phyloP scores from a whole-genome alignment of 768 basidiomycete species.

The Rhodotorula kratochvilovae region DNA sequence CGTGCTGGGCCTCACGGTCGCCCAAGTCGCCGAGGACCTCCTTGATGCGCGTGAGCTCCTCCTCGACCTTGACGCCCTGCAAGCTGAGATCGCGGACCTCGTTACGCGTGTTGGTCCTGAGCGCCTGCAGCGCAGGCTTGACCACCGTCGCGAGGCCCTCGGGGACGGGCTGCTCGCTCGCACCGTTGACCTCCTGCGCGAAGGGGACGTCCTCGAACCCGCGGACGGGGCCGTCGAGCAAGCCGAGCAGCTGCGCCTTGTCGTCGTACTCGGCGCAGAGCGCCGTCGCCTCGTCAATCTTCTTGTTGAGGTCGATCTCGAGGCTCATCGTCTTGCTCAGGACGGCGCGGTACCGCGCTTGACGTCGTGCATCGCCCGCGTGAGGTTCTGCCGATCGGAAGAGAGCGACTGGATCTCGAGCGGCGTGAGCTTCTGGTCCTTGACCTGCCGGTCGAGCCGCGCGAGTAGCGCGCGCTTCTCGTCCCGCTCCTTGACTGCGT shows the following conservation, averaged over 20 bases:
- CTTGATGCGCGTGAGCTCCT: conserved; percentile 23
- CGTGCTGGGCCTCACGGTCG: conserved; percentile 61
- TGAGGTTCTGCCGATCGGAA: conserved; percentile 67
- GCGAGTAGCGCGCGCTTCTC: conserved; percentile 58
- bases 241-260: conserved; percentile 65
- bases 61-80: conserved; percentile 50
- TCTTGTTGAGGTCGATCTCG: conserved; percentile 70
- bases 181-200: conserved; percentile 73
- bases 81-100: conserved; percentile 71
- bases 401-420: conserved; percentile 91
- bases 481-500: conserved; percentile 60
- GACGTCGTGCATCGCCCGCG: conserved; percentile 6
- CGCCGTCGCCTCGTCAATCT: conserved; percentile 60
- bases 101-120: conserved; percentile 55
- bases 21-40: conserved; percentile 30
- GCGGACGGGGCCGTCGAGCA: conserved; percentile 68
- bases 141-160: conserved; percentile 71
- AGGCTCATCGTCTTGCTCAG: conserved; percentile 68
- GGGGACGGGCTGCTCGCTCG: conserved; percentile 62
- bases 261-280: conserved; percentile 73
- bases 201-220: conserved; percentile 72
- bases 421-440: conserved; percentile 79
- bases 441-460: conserved; percentile 67
- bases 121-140: conserved; percentile 57
- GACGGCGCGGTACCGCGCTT: conserved; percentile 72